These are phyloP conservation scores for Coniosporium apollinis DNA, from an alignment of 495 filamentous ascomycete species.

Conservation along the genomic window DNA sequence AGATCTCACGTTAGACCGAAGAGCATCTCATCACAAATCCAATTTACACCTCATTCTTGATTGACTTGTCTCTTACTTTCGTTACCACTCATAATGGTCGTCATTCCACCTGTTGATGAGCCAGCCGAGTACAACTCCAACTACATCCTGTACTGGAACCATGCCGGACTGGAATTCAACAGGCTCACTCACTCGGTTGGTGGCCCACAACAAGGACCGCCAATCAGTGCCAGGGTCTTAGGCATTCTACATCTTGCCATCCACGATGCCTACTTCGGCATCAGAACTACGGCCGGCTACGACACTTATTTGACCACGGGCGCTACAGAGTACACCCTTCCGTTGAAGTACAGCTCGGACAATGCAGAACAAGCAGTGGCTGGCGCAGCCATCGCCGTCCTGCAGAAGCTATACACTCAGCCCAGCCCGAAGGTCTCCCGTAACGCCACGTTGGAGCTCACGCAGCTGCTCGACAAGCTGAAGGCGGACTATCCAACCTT, in stretches of 20 bases:
- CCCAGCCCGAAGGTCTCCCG: too few relatives aligned
- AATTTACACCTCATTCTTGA: too few relatives aligned
- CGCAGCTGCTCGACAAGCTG: too few relatives aligned
- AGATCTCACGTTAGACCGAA: too few relatives aligned
- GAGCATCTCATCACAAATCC: too few relatives aligned
- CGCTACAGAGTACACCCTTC: constrained; percentile 1
- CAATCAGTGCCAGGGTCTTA: constrained; percentile 10
- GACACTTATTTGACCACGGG: constrained; percentile 6
- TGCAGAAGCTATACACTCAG: constrained; percentile 14
- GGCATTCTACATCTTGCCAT: constrained; percentile 22
- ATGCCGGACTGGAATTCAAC: constrained; percentile 15
- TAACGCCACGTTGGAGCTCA: too few relatives aligned
- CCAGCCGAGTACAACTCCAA: constrained; percentile 10
- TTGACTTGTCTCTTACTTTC: too few relatives aligned
- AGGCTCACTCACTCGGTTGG: constrained; percentile 12
- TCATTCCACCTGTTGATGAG: neutral
- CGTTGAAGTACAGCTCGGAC: constrained; percentile 7
- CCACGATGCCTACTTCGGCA: constrained; percentile 21
- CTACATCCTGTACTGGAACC: constrained; percentile 23
- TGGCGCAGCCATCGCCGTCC: constrained; percentile 17
- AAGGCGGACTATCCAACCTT: too few relatives aligned
- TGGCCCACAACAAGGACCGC: constrained; percentile 5
- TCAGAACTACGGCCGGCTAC: constrained; percentile 8
- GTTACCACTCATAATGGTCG: too few relatives aligned
- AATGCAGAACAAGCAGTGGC: constrained; percentile 18